Evolutionary conservation across 108 stramenopile species (phyloP), one percentile per base, ranked within the genome.

Genomic region (Cyclotella choctawhatcheeana): DNA sequence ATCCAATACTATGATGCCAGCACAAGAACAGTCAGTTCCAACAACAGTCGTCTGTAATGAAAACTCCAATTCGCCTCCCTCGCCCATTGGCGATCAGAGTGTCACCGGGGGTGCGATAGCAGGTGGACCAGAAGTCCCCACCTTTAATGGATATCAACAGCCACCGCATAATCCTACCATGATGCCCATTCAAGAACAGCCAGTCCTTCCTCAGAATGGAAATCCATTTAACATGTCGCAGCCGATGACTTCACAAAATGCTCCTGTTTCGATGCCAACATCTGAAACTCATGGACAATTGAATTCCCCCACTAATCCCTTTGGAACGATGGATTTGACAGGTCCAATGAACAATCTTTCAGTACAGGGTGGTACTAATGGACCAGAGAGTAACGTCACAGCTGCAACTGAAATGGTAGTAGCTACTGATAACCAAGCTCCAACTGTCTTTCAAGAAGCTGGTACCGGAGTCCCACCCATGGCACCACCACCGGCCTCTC

Each of bases 81-180:
- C 76, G 8, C 76, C 76, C 6, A 64, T 77, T 13, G 63, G 67
- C 0, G 45, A 63, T 13, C 58, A 58, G 7, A 61, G 60, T 37
- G 52, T 62, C 20, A 17, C 40, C 5, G 61, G n/a, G 20, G 33
- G 29, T 43, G 37, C 37, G 12, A 40, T 6, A 8, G 12, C 6
- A 8, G 40, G 44, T 33, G 58, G 20, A 33, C 34, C 58, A 2
- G 60, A 33, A 13, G 51, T 45, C 2, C 58, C 58, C 45, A 29
- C 29, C 4, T 30, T 60, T 2, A 34, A 45, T 53, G 43, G 32
- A 21, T 22, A 17, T 22, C 33, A 22, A 24, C 59, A 61, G 59
- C 59, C 40, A 10, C 18, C 10, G 2, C 56, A n/a, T 1, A 29
- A 58, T 18, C n/a, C n/a, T 52, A 18, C 14, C 29, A 56, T 56